A percentile compares a stretch with the other conserved stretches of the same genome.
These are phyloP conservation scores for Paramecium tetraurelia DNA, from an alignment of 73 alveolate genomes.

Conservation along the genomic window DNA sequence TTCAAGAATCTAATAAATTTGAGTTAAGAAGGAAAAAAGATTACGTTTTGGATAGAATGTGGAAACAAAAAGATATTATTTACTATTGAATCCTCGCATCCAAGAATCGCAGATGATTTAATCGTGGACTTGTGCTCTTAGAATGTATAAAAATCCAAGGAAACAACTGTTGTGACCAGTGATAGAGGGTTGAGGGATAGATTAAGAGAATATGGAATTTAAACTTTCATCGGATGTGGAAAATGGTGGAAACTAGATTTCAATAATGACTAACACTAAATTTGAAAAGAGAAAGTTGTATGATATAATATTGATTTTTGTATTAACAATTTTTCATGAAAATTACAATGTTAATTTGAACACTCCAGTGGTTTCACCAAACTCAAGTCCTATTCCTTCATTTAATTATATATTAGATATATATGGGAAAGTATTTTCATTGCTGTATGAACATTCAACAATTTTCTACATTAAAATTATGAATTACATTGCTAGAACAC, in stretches of 20 bases:
- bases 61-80: neutral
- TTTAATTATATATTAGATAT: neutral
- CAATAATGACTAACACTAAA: neutral
- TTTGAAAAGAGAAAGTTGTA: neutral
- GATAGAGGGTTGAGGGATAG: constrained; percentile 49
- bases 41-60: neutral
- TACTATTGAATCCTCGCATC: neutral
- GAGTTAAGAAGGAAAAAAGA: neutral
- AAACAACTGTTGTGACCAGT: constrained; percentile 31
- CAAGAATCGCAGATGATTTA: neutral
- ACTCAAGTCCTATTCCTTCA: constrained; percentile 28
- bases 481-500: neutral
- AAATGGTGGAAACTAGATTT: constrained; percentile 8
- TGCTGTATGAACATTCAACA: neutral
- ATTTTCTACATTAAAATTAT: neutral
- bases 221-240: constrained; percentile 21
- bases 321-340: neutral
- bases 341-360: neutral
- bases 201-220: neutral
- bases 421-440: neutral
- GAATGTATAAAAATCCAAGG: neutral
- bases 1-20: neutral
- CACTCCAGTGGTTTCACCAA: constrained; percentile 30
- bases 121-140: neutral
- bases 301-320: neutral